Evolutionary conservation across 2,329 filamentous ascomycete genomes (phyloP), one percentile per base, ranked within the genome.

Genomic region (Clarireedia sp.): DNA sequence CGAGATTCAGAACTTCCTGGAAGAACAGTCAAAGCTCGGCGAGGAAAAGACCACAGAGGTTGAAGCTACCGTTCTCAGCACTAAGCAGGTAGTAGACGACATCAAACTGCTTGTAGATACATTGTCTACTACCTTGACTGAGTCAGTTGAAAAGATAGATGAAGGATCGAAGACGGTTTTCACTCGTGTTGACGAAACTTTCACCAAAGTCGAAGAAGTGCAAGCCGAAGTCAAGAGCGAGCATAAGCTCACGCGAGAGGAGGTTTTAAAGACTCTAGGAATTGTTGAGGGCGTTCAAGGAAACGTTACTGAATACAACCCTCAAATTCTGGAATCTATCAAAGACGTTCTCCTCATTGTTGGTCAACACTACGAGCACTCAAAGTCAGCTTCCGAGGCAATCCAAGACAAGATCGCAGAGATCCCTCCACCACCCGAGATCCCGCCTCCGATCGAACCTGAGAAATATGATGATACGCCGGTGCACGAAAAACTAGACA

Each of bases 121-220:
- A 0, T 84, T 96, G 47, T 89, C 90, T 7, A 82, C 83, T 37
- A 86, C 85, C 6, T 83, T 96, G 53, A 88, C 86, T 0, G 89
- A 95, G 53, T 86, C 88, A 1, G 81, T 91, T 55, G 89, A 95
- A 66, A 92, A 90, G 71, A 87, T 92, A 79, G 84, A 89, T 55
- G 86, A 90, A 66, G 90, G 94, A 45, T 92, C 89, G 7, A 89
- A 89, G 73, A 90, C 87, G 0, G 89, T 96, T 29, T 92, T 95
- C 63, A 82, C 79, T 51, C 85, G 86, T 61, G 86, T 96, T 14
- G 89, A 95, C 54, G 85, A 92, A 47, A 84, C 92, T 3, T 85
- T 86, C 61, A 74, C 73, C 60, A 89, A 88, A 68, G 75, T 89
- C 12, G 89, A 95, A 56, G 88, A 92, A 66, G 81, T 80, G 47